Percentiles rank a stretch among this genome's conserved stretches.
Conservation (phyloP, 2,329 filamentous ascomycete genomes). For the Pyrenochaeta sp. region DNA sequence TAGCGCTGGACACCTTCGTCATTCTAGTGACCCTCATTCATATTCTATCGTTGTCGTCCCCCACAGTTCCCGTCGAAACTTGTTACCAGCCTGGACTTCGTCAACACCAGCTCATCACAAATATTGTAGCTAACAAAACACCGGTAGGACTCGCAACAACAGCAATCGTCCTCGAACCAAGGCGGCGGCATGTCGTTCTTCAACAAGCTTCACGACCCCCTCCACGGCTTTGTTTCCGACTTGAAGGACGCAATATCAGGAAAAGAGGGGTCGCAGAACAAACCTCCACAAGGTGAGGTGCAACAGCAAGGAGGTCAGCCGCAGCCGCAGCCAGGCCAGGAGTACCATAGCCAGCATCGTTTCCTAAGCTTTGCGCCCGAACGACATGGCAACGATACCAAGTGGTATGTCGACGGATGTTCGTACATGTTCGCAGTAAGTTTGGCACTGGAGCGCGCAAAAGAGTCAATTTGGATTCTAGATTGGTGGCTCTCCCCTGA, state of each 20-base stretch:
- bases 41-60: not conserved
- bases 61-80: slow-evolving; percentile 9
- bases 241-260: slow-evolving; percentile 60
- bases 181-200: slow-evolving; percentile 56
- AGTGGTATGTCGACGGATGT: slow-evolving; percentile 82
- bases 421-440: slow-evolving; percentile 85
- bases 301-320: slow-evolving; percentile 24
- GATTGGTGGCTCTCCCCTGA: slow-evolving; percentile 93
- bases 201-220: slow-evolving; percentile 63
- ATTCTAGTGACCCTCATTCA: slow-evolving; percentile 11
- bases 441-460: slow-evolving; percentile 78
- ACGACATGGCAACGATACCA: slow-evolving; percentile 74
- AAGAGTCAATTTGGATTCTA: slow-evolving; percentile 82
- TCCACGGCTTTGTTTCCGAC: slow-evolving; percentile 61
- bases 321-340: slow-evolving; percentile 41
- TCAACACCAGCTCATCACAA: not conserved
- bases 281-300: slow-evolving; percentile 46
- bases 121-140: slow-evolving; percentile 9
- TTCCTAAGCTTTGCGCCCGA: slow-evolving; percentile 75
- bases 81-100: not conserved
- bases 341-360: slow-evolving; percentile 57
- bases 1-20: slow-evolving; percentile 20
- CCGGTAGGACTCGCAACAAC: slow-evolving; percentile 32
- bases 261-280: slow-evolving; percentile 53
- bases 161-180: slow-evolving; percentile 35